A percentile compares a stretch with the other conserved stretches of the same genome.
Conservation (phyloP, 768 basidiomycete genomes). For the Hebeloma cylindrosporum region DNA sequence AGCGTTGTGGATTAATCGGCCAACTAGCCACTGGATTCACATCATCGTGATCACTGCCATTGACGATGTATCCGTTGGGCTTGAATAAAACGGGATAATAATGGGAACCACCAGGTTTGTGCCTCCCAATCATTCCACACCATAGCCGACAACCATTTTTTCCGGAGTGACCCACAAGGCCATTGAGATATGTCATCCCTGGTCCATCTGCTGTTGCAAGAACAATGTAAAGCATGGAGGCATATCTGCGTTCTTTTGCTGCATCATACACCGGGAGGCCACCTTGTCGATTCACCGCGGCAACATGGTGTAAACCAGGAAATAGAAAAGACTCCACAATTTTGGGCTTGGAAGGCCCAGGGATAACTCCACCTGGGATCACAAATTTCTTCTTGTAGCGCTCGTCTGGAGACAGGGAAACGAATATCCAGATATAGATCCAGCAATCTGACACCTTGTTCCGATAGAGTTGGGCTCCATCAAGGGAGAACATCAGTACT, state of each 20-base stretch:
- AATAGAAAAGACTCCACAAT: conserved; percentile 26
- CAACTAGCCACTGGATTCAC: conserved; percentile 6
- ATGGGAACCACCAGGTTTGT: conserved; percentile 24
- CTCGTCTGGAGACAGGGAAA: conserved; percentile 24
- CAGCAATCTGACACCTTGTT: conserved; percentile 42
- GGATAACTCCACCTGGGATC: conserved; percentile 26
- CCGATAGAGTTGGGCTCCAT: conserved; percentile 45
- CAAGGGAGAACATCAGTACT: conserved; percentile 34
- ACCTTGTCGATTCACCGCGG: conserved; percentile 16
- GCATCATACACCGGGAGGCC: conserved; percentile 32
- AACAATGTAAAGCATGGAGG: conserved; percentile 10
- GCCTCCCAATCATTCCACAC: conserved; percentile 30
- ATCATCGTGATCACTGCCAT: conserved; percentile 22
- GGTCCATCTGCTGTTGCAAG: conserved; percentile 26
- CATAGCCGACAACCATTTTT: conserved; percentile 34
- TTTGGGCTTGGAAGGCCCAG: conserved; percentile 30
- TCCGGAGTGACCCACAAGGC: conserved; percentile 28
- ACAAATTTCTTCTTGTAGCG: conserved; percentile 27
- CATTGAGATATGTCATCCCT: conserved; percentile 26
- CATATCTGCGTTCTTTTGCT: conserved; percentile 6
- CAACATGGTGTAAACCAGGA: conserved; percentile 32
- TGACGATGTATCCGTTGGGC: conserved; percentile 28
- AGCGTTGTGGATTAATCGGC: conserved; percentile 3
- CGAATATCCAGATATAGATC: conserved; percentile 43
- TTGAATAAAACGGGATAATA: conserved; percentile 34